Base-by-base conservation (phyloP, 2,329 filamentous ascomycete genomes). In the Stagonosporopsis rhizophila region DNA sequence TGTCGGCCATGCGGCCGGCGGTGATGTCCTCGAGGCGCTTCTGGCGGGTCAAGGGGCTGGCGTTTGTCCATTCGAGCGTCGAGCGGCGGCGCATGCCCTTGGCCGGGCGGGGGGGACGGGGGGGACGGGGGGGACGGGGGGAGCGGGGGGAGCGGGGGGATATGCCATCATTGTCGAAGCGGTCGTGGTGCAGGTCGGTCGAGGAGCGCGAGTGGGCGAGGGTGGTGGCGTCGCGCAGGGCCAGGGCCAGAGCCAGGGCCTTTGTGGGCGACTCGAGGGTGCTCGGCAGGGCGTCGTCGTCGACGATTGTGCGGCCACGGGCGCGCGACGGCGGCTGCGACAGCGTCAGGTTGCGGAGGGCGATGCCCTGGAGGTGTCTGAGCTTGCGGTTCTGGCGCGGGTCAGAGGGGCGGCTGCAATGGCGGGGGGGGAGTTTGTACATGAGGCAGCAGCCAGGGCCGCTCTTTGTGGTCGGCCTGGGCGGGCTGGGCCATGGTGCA, bases 301-400 rank as follows among this genome's bases (percentile, higher is more conserved):
- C 90, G 68, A 89, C 3, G 27, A 9, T 88, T 35, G 91, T 89
- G 75, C 83, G 84, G 14, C 81, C 79, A 48, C 81, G 81, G 34
- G 73, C 62, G 57, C 83, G 69, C 79, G 68, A 79, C 81, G 25
- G 80, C 23, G 81, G 63, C 65, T 81, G 64, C 64, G 23, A 25
- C n/a, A 96, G 87, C 59, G 87, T 87, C 39, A 97, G 81, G 75
- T 97, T 97, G 55, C 94, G 91, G 47, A 97, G 80, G 52, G 90
- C 94, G 66, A 98, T 86, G 64, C 91, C 92, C 68, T 91, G 88
- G 4, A 97, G 84, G 80, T 97, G 93, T 51, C 94, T 88, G 49
- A 98, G 82, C 75, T 89, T 92, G 74, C 92, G 90, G 75, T 96
- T 97, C 83, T 95, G 20, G 4, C 1, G 15, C 22, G 37, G 27